Percentiles rank a stretch among this genome's conserved stretches.
Evolutionary conservation across 169 alveolate species (phyloP).

Genomic region (Miamiensis avidus): DNA sequence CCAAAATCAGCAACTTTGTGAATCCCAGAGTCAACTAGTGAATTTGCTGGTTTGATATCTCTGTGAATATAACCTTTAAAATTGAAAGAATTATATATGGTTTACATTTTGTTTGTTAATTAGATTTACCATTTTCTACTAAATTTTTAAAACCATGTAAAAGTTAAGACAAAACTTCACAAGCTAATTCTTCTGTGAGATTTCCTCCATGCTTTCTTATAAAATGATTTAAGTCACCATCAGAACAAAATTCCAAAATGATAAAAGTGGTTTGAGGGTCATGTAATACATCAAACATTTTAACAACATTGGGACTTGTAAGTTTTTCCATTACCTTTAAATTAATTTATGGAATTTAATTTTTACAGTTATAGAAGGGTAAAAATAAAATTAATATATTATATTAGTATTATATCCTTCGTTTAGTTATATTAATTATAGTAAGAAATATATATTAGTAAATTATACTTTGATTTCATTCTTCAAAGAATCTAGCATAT

Average conservation of each 20-base stretch:
- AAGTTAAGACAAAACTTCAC: constrained; percentile 47
- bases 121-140: neutral
- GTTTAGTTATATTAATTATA: too few species aligned
- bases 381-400: too few species aligned
- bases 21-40: constrained; percentile 11
- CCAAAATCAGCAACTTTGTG: constrained; percentile 68
- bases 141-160: constrained; percentile 57
- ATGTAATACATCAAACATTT: constrained; percentile 23
- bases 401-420: too few species aligned
- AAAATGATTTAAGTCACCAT: constrained; percentile 20
- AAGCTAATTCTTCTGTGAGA: constrained; percentile 20
- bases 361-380: neutral
- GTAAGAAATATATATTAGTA: too few species aligned
- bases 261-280: constrained; percentile 26
- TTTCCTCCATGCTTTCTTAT: constrained; percentile 34
- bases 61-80: constrained; percentile 42
- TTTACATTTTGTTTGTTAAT: neutral
- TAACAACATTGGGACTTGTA: constrained; percentile 35
- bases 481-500: constrained; percentile 55
- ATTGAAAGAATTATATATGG: neutral
- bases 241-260: constrained; percentile 39
- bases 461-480: constrained; percentile 34
- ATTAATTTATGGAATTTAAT: too few species aligned
- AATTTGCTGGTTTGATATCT: constrained; percentile 47
- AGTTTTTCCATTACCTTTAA: constrained; percentile 42